These are phyloP conservation scores for Tuber aestivum DNA, from an alignment of 495 filamentous ascomycete species.

Conservation along the genomic window DNA sequence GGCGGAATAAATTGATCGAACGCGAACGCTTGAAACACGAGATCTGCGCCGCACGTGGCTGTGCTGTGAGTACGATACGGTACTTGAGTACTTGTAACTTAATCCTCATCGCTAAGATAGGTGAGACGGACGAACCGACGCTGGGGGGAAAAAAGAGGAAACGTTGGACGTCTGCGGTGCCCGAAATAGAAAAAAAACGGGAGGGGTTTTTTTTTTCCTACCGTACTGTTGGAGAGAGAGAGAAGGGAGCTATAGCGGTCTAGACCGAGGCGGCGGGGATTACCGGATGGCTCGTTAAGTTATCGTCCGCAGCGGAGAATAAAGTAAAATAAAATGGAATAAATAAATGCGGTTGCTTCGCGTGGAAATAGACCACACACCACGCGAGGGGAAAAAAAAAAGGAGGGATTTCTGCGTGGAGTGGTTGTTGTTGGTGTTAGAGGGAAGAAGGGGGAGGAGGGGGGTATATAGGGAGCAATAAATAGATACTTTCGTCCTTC, in stretches of 20 bases:
- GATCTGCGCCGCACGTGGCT: background rate
- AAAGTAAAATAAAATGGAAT: no score
- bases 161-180: background rate
- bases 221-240: no score
- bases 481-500: constrained; percentile 47
- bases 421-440: background rate
- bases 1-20: no score
- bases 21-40: background rate
- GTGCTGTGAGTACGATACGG: background rate
- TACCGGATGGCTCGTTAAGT: no score
- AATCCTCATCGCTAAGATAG: background rate
- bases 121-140: background rate
- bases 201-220: no score
- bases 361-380: background rate
- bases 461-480: background rate
- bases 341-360: no score
- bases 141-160: no score
- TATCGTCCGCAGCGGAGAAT: no score
- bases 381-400: background rate
- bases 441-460: no score
- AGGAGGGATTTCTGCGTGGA: background rate
- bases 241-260: no score
- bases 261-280: no score
- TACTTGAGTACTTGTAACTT: no score
- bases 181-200: background rate